These are phyloP conservation scores for Alternaria sp. DNA, from an alignment of 2,329 filamentous ascomycete species.

Conservation along the genomic window DNA sequence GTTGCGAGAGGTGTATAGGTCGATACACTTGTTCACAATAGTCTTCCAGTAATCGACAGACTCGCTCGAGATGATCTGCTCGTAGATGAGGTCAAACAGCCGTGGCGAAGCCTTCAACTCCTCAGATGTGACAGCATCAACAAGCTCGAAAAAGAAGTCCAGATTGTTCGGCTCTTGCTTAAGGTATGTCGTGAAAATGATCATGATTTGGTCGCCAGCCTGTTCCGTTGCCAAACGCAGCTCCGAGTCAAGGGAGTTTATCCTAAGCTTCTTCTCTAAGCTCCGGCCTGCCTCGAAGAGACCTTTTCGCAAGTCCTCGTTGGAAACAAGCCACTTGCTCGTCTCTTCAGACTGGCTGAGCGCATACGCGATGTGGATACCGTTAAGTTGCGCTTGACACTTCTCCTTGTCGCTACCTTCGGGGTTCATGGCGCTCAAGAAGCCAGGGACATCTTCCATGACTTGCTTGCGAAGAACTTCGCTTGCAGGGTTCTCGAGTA, in stretches of 20 bases:
- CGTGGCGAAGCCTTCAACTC: conserved; percentile 80
- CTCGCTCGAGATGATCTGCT: conserved; percentile 81
- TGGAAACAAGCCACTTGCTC: conserved; percentile 70
- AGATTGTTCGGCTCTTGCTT: conserved; percentile 76
- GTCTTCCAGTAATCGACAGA: conserved; percentile 87
- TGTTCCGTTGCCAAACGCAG: conserved; percentile 88
- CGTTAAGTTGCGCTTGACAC: conserved; percentile 84
- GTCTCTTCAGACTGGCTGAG: conserved; percentile 72
- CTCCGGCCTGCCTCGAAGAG: conserved; percentile 75
- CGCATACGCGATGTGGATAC: conserved; percentile 83
- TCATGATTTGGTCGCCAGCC: conserved; percentile 85
- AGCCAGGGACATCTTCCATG: conserved; percentile 73
- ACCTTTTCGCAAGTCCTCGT: conserved; percentile 65
- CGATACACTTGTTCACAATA: conserved; percentile 83
- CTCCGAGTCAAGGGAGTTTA: conserved; percentile 71
- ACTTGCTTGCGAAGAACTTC: conserved; percentile 77
- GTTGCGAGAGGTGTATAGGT: conserved; percentile 80
- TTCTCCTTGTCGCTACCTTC: conserved; percentile 71
- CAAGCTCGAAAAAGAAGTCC: conserved; percentile 83
- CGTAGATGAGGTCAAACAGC: conserved; percentile 84
- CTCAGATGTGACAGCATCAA: conserved; percentile 83
- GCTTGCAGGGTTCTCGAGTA: conserved; percentile 79
- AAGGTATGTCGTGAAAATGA: conserved; percentile 82
- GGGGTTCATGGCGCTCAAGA: conserved; percentile 72
- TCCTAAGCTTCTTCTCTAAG: conserved; percentile 76